Percentiles rank a stretch among this genome's conserved stretches.
Conservation (phyloP, 257 asterid genomes). For the Petrea volubilis region DNA sequence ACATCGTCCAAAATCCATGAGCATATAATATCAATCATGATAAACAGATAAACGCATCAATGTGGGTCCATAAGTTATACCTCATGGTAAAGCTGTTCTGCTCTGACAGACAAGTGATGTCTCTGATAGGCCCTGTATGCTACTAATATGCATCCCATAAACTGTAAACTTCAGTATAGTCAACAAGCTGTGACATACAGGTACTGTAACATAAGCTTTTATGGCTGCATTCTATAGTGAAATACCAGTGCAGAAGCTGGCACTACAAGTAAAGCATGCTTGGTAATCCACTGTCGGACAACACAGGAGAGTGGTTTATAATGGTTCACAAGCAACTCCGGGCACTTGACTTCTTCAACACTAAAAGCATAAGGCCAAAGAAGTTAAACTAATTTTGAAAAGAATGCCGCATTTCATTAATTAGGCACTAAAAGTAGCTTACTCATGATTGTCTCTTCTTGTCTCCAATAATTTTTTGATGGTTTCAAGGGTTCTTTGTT, state of each 20-base stretch:
- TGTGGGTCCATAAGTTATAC: slow-evolving; percentile 34
- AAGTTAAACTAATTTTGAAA: slow-evolving; percentile 2
- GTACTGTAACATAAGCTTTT: slow-evolving; percentile 35
- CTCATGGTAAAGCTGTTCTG: slow-evolving; percentile 78
- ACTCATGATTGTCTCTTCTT: slow-evolving; percentile 56
- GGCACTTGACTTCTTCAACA: slow-evolving; percentile 79
- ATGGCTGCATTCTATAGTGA: slow-evolving; percentile 42
- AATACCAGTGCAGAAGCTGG: slow-evolving; percentile 78
- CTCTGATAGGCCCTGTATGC: slow-evolving; percentile 45
- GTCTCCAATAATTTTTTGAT: slow-evolving; percentile 56
- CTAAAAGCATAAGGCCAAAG: slow-evolving; percentile 41
- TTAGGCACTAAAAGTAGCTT: slow-evolving; percentile 22
- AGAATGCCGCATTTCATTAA: slow-evolving; percentile 4
- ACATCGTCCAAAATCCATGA: neutral
- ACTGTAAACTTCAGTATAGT: slow-evolving; percentile 68
- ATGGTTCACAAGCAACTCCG: slow-evolving; percentile 59
- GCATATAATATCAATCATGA: neutral
- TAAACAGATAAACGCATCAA: slow-evolving; percentile 8
- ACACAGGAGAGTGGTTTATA: slow-evolving; percentile 70
- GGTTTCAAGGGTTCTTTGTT: slow-evolving; percentile 56
- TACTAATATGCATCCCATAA: slow-evolving; percentile 62
- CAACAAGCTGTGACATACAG: slow-evolving; percentile 49
- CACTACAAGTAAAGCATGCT: slow-evolving; percentile 61
- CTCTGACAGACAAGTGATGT: slow-evolving; percentile 62
- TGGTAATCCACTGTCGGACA: slow-evolving; percentile 56